phyloP scores from a whole-genome alignment of 2,329 filamentous ascomycete genomes.

The Ploettnerulaceae sp. region DNA sequence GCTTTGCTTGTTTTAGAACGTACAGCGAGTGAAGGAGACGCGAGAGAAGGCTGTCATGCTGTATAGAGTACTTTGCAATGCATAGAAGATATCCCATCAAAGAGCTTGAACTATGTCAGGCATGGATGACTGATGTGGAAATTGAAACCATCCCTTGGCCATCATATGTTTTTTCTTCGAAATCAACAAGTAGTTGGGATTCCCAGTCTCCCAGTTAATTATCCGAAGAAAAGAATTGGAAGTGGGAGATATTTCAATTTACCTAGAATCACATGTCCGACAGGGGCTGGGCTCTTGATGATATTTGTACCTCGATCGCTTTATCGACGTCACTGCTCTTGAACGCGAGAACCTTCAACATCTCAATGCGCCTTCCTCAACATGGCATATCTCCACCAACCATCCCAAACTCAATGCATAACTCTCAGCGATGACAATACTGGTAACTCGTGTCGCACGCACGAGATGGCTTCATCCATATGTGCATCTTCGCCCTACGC shows the following conservation, averaged over 20 bases:
- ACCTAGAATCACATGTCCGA: constrained; percentile 22
- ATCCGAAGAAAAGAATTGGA: not conserved
- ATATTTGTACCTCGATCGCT: no score
- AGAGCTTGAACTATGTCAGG: not conserved
- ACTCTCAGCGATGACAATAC: constrained; percentile 26
- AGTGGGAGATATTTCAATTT: not conserved
- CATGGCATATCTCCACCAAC: constrained; percentile 18
- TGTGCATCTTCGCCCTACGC: constrained; percentile 13
- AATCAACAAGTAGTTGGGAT: no score
- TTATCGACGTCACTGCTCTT: constrained; percentile 28
- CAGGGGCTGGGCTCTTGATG: not conserved
- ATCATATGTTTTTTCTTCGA: no score
- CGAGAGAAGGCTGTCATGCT: constrained; percentile 10
- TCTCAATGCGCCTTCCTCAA: constrained; percentile 19
- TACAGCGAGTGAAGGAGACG: not conserved
- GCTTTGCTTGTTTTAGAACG: not conserved
- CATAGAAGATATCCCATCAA: constrained; percentile 24
- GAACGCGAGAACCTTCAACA: constrained; percentile 7
- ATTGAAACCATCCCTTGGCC: no score
- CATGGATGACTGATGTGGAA: not conserved
- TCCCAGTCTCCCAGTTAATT: no score
- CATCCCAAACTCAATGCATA: constrained; percentile 26
- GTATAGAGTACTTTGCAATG: constrained; percentile 29
- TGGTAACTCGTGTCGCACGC: constrained; percentile 26
- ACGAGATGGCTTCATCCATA: constrained; percentile 26